Percentiles rank a stretch among this genome's conserved stretches.
phyloP scores from a whole-genome alignment of 148 eudicot genomes.

The Bassia scoparia region DNA sequence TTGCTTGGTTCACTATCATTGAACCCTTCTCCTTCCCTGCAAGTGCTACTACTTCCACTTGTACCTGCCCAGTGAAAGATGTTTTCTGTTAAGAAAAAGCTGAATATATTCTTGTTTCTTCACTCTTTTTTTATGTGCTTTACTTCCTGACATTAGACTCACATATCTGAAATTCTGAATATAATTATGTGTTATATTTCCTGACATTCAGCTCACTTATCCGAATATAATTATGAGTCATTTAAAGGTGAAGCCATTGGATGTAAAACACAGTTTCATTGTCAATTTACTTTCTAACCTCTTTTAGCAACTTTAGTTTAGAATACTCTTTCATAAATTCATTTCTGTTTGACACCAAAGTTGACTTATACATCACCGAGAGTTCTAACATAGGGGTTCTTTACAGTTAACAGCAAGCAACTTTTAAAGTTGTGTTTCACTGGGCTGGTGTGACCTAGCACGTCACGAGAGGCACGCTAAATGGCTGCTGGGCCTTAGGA shows the following conservation, averaged over 20 bases:
- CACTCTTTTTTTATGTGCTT: not conserved
- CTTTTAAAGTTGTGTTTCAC: no score
- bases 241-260: no score
- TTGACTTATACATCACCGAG: not conserved
- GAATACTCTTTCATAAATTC: no score
- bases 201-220: no score
- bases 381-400: not conserved
- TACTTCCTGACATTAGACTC: not conserved
- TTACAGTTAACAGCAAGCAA: no score
- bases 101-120: no score
- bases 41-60: slow-evolving; percentile 48
- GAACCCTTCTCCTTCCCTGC: slow-evolving; percentile 65
- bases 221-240: no score
- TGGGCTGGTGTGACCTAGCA: no score
- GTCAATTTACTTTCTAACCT: not conserved
- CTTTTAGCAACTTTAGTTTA: not conserved
- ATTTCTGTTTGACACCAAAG: not conserved
- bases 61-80: slow-evolving; percentile 41
- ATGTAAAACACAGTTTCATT: no score
- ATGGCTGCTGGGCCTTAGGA: no score
- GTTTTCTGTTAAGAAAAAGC: not conserved
- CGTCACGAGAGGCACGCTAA: no score
- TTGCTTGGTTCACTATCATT: slow-evolving; percentile 61
- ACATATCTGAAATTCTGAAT: not conserved
- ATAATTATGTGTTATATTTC: not conserved